phyloP scores from a whole-genome alignment of 2,329 filamentous ascomycete genomes.

The Pestalotiopsis sp. region DNA sequence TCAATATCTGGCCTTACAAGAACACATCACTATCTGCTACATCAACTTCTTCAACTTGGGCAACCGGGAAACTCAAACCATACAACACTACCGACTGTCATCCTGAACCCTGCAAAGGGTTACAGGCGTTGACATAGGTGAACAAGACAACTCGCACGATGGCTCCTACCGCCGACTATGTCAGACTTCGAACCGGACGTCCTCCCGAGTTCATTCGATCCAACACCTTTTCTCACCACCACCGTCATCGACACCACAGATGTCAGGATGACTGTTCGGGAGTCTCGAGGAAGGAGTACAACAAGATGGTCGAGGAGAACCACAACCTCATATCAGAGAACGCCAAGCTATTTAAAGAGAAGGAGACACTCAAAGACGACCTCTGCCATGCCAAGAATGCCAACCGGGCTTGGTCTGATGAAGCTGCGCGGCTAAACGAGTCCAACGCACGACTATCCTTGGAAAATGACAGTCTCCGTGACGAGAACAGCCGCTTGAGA shows the following conservation, averaged over 20 bases:
- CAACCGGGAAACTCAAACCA: background rate
- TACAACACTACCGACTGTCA: background rate
- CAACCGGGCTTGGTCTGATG: slow-evolving; percentile 18
- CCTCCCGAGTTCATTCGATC: slow-evolving; percentile 23
- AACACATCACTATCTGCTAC: background rate
- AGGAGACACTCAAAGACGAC: slow-evolving; percentile 24
- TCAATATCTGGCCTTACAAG: background rate
- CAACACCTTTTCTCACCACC: slow-evolving; percentile 25
- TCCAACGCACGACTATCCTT: slow-evolving; percentile 19
- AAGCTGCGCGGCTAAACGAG: background rate
- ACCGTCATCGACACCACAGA: slow-evolving; percentile 17
- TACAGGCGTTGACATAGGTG: background rate
- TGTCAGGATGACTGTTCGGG: slow-evolving; percentile 30
- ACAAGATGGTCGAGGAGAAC: slow-evolving; percentile 23
- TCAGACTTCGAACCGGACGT: slow-evolving; percentile 19
- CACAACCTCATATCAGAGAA: slow-evolving; percentile 17
- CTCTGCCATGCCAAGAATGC: slow-evolving; percentile 19
- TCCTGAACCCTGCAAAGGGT: background rate
- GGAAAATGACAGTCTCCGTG: slow-evolving; percentile 19
- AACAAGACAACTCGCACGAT: slow-evolving; percentile 8
- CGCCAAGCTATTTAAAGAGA: slow-evolving; percentile 23
- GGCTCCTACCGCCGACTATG: slow-evolving; percentile 13
- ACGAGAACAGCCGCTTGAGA: slow-evolving; percentile 7
- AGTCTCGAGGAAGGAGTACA: slow-evolving; percentile 27
- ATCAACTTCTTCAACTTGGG: background rate